Evolutionary conservation across 2,329 filamentous ascomycete species (phyloP).

Genomic region (Ciborinia camelliae): DNA sequence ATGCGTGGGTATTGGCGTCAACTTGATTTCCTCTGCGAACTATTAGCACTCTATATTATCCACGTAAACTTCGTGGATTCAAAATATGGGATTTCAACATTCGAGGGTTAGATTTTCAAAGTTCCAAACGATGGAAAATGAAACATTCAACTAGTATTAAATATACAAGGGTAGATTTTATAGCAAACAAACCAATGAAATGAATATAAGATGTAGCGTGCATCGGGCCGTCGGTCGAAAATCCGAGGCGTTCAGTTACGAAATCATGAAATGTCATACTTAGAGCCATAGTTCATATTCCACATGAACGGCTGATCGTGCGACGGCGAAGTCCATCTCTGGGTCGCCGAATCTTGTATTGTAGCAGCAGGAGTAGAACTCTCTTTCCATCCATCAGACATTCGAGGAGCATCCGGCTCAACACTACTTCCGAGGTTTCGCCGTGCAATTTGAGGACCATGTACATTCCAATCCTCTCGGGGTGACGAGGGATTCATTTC

Average conservation of each 20-base stretch:
- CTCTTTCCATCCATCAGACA: neutral
- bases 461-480: neutral
- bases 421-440: neutral
- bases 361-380: neutral
- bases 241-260: neutral
- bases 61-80: neutral
- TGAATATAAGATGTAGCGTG: neutral
- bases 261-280: neutral
- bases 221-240: neutral
- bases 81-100: neutral
- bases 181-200: neutral
- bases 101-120: neutral
- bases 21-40: neutral
- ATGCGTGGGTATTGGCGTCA: neutral
- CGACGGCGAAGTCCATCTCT: neutral
- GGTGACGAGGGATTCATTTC: neutral
- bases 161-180: neutral
- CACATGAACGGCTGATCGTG: neutral
- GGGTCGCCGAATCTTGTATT: neutral
- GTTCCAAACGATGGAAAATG: too few relatives aligned
- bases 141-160: too few relatives aligned
- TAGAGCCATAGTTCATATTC: neutral
- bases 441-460: neutral
- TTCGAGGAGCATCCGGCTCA: conserved; percentile 10
- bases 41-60: neutral